phyloP scores from a whole-genome alignment of 768 basidiomycete species.

The Leccinum incarnatum region DNA sequence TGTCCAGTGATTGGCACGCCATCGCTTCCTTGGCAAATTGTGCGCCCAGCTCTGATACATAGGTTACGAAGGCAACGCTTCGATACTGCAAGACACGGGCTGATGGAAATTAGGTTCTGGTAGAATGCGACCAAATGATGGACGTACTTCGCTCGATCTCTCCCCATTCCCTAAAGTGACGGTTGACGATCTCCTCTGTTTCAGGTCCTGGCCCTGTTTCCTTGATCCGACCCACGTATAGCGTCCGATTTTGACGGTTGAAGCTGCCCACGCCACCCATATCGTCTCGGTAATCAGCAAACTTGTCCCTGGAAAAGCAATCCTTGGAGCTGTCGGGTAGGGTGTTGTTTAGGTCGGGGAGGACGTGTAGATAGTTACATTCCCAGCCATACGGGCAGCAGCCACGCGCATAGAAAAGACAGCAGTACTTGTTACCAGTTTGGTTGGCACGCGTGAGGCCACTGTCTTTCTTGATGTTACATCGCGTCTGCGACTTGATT shows the following conservation, averaged over 20 bases:
- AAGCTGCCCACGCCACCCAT: constrained; percentile 99
- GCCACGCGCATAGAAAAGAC: constrained; percentile 93
- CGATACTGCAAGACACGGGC: constrained; percentile 93
- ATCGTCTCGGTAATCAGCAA: constrained; percentile 95
- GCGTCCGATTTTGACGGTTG: constrained; percentile 87
- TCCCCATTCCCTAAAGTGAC: constrained; percentile 97
- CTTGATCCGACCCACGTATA: constrained; percentile 93
- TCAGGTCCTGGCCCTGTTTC: constrained; percentile 87
- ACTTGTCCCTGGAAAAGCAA: constrained; percentile 96
- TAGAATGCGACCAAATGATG: background rate
- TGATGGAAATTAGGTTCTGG: constrained; percentile 24
- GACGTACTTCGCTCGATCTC: constrained; percentile 85
- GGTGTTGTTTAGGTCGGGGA: constrained; percentile 67
- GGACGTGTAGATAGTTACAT: constrained; percentile 91
- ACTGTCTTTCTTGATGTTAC: constrained; percentile 81
- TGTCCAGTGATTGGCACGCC: constrained; percentile 97
- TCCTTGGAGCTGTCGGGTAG: constrained; percentile 93
- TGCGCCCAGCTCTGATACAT: constrained; percentile 78
- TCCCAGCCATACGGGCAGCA: constrained; percentile 99
- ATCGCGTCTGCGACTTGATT: constrained; percentile 91
- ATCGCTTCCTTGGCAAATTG: constrained; percentile 99
- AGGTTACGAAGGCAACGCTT: constrained; percentile 96
- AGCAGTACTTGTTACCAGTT: constrained; percentile 88
- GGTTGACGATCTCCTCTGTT: constrained; percentile 84
- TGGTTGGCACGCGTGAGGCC: constrained; percentile 96